Percentiles rank a stretch among this genome's conserved stretches.
phyloP scores from a whole-genome alignment of 345 rosid species.

The Melaleuca quinquenervia region DNA sequence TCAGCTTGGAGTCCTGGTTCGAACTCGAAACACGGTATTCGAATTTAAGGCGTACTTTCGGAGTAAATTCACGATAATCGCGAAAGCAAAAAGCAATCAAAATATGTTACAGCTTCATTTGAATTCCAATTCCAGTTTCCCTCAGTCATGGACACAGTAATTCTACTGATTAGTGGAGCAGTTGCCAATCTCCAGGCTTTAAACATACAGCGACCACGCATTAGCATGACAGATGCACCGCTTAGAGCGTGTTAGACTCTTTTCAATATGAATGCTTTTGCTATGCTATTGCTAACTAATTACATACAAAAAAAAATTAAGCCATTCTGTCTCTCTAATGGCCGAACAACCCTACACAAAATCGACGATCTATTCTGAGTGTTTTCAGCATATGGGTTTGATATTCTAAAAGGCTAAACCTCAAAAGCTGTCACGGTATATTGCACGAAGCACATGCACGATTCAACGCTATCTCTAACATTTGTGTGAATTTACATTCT shows the following conservation, averaged over 20 bases:
- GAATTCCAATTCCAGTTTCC: background rate
- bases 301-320: too few relatives aligned
- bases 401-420: background rate
- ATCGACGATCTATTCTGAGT: background rate
- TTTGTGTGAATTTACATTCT: background rate
- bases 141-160: background rate
- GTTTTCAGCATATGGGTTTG: background rate
- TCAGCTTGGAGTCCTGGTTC: constrained; percentile 31
- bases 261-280: background rate
- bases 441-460: background rate
- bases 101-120: background rate
- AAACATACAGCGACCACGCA: background rate
- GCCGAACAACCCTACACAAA: background rate
- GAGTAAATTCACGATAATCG: background rate
- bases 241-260: background rate
- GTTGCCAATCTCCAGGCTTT: background rate
- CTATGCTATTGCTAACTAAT: background rate
- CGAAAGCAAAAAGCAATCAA: background rate
- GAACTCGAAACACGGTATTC: constrained; percentile 28
- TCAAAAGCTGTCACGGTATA: background rate
- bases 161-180: background rate
- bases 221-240: background rate
- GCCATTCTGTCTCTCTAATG: background rate
- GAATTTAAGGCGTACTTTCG: background rate
- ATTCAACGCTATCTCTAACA: background rate